Base-by-base conservation (phyloP, 305 asterid genomes). In the Fraxinus albicans region DNA sequence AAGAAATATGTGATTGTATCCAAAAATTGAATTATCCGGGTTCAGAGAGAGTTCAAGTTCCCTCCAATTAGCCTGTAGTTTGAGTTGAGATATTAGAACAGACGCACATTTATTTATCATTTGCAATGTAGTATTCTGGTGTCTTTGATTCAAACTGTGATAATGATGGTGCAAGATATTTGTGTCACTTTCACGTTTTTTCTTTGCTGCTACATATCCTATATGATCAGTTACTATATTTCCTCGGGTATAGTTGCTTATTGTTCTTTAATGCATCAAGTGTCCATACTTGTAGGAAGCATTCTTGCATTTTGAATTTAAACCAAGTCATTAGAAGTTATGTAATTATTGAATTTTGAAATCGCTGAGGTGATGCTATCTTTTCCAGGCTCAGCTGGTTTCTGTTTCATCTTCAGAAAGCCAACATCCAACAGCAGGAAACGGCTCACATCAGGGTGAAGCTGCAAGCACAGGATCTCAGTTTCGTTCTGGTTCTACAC, bases 361-460 rank as follows among this genome's bases (percentile, higher is more conserved):
- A 84, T 63, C 81, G 8, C 75, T 83, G 44, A 70, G 53, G 31
- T 36, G 75, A 73, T 84, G 82, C 82, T 76, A 84, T 85, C 81
- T 86, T 87, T 89, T 89, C 73, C 89, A 92, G 97, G 93, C 89
- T 88, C 97, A 93, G 87, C 79, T 94, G 88, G 93, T 95, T 86
- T 89, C 98, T 72, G 94, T 91, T 86, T 87, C 94, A 83, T 87
- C 97, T 79, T 86, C 97, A 55, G 98, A 92, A 79, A 89, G 89
- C 84, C 97, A 87, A 75, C 96, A 84, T 58, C 94, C 90, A 88
- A 77, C 90, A 82, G 88, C 94, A 84, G 92, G 92, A 87, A 91
- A 86, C 78, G 82, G 79, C 86, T 92, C 92, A 80, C 87, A 83
- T 65, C 92, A 90, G 86, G 85, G 86, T 80, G 95, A 92, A 83